Evolutionary conservation across 139 green algal species (phyloP), one percentile per base, ranked within the genome.

Genomic region (Auxenochlorella pyrenoidosa): DNA sequence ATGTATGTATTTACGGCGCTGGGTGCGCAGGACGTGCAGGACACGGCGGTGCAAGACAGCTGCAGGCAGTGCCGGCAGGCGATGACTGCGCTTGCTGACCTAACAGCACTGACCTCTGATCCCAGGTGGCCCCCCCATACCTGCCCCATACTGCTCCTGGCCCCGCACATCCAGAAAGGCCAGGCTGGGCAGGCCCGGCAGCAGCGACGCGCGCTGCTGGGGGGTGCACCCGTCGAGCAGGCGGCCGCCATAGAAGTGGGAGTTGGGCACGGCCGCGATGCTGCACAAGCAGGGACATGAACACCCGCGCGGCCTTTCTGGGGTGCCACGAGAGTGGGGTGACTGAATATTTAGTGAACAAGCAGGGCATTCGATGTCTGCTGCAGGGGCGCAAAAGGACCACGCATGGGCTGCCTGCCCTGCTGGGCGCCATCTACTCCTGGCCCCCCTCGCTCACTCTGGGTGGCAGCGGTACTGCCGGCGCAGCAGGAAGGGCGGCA

Each of bases 391-490:
- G n/a, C n/a, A n/a, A n/a, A n/a, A n/a, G n/a, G n/a, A n/a, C n/a
- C n/a, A n/a, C n/a, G n/a, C n/a, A n/a, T n/a, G n/a, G n/a, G n/a
- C n/a, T n/a, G n/a, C n/a, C n/a, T n/a, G n/a, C n/a, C n/a, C n/a
- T n/a, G n/a, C n/a, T n/a, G n/a, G n/a, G n/a, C n/a, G n/a, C n/a
- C n/a, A n/a, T n/a, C n/a, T n/a, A n/a, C n/a, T n/a, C n/a, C n/a
- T n/a, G n/a, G n/a, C n/a, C n/a, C n/a, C n/a, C 63, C 63, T 36
- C 13, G 1, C 70, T 76, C 70, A 76, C 70, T 70, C 82, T 3
- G 96, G 96, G 90, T 97, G 95, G 89, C 96, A 98, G 77, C 92
- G 91, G 89, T 98, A 98, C 88, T 98, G 96, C 13, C 86, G 82
- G 15, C 91, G 85, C 63, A 98, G 93, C 76, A 98, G 86, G 89